phyloP scores from a whole-genome alignment of 352 stramenopile species.

The Halophytophthora polymorphica region DNA sequence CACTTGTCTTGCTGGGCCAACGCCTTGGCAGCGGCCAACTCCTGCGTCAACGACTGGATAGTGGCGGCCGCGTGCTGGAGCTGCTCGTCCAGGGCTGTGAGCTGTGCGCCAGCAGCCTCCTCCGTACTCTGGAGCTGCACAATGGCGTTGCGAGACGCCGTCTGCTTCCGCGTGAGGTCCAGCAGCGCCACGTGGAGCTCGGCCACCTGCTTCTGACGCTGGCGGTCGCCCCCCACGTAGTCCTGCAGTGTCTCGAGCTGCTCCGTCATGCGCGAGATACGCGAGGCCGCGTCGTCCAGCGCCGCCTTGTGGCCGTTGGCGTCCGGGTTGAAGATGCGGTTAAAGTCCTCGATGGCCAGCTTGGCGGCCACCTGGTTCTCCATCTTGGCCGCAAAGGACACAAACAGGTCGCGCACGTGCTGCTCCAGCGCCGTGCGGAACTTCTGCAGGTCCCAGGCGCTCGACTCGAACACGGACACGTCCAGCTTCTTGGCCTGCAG shows the following conservation, averaged over 20 bases:
- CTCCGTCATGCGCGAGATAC: conserved; percentile 50
- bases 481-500: conserved; percentile 60
- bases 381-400: conserved; percentile 49
- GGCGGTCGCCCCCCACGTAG: conserved; percentile 41
- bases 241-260: conserved; percentile 42
- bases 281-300: conserved; percentile 40
- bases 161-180: conserved; percentile 53
- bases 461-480: conserved; percentile 57
- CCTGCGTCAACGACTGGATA: conserved; percentile 16
- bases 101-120: conserved; percentile 22
- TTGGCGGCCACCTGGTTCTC: conserved; percentile 50
- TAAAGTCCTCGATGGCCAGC: conserved; percentile 61
- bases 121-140: conserved; percentile 36
- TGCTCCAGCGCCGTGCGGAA: conserved; percentile 53
- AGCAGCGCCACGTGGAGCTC: conserved; percentile 45
- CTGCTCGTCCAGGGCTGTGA: conserved; percentile 21
- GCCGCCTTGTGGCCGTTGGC: conserved; percentile 42
- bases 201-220: conserved; percentile 45
- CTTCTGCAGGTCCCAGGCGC: conserved; percentile 50
- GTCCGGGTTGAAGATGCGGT: conserved; percentile 60
- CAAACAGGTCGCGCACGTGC: conserved; percentile 55
- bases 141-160: conserved; percentile 35
- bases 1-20: conserved; percentile 20
- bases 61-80: conserved; percentile 16
- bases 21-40: conserved; percentile 14